Evolutionary conservation across 192 early-diverging fungal species (phyloP).

Genomic region (Cladochytrium replicatum): DNA sequence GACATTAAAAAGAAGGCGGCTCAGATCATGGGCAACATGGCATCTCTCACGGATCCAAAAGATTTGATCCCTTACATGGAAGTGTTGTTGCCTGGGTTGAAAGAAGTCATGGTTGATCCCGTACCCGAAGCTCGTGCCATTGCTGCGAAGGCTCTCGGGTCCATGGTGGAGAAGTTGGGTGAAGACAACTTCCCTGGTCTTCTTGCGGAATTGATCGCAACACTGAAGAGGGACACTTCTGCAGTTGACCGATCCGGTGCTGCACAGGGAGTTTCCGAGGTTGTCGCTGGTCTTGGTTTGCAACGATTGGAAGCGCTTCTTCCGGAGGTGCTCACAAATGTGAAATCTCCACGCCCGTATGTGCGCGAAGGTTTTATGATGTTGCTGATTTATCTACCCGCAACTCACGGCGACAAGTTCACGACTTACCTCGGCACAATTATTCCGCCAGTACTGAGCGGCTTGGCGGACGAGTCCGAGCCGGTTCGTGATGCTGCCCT

Average conservation of each 20-base stretch:
- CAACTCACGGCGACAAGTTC: conserved; percentile 88
- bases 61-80: conserved; percentile 87
- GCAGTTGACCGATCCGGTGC: conserved; percentile 93
- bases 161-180: conserved; percentile 83
- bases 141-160: conserved; percentile 85
- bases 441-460: conserved; percentile 79
- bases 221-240: conserved; percentile 80
- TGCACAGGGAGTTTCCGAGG: conserved; percentile 92
- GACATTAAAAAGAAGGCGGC: conserved; percentile 90
- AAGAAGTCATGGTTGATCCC: conserved; percentile 87
- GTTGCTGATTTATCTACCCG: conserved; percentile 89
- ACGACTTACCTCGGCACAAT: conserved; percentile 78
- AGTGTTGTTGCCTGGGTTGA: conserved; percentile 73
- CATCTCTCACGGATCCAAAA: conserved; percentile 80
- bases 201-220: conserved; percentile 73
- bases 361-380: conserved; percentile 97
- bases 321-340: conserved; percentile 80
- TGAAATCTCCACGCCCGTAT: conserved; percentile 54
- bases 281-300: conserved; percentile 81
- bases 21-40: conserved; percentile 99
- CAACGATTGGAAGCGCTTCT: conserved; percentile 75
- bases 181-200: conserved; percentile 89
- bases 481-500: conserved; percentile 82
- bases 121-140: conserved; percentile 93
- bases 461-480: conserved; percentile 93